These are phyloP conservation scores for Cryptomeria japonica DNA, from an alignment of 75 land plant genomes.

Conservation along the genomic window DNA sequence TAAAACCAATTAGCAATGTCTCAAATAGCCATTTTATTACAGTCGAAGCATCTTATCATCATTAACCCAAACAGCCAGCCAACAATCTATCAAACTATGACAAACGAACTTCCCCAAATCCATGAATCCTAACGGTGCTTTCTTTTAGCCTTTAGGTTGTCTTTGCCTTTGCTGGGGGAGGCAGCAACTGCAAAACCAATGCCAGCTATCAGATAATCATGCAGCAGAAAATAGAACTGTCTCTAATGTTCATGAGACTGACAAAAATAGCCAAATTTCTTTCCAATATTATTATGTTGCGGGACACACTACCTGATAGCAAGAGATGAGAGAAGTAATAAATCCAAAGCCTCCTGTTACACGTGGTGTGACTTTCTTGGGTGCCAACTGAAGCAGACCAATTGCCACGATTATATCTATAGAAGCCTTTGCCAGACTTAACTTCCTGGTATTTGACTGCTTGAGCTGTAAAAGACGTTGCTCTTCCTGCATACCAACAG, in stretches of 20 bases:
- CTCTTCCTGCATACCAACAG: conserved; percentile 28
- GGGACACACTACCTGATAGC: conserved; percentile 56
- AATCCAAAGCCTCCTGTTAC: conserved; percentile 68
- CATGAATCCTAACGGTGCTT: background rate
- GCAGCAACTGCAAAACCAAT: conserved; percentile 28
- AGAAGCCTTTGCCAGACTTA: conserved; percentile 46
- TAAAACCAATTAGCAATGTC: background rate
- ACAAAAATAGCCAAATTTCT: background rate
- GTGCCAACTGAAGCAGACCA: conserved; percentile 70
- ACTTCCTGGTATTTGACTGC: conserved; percentile 33
- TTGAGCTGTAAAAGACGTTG: conserved; percentile 34
- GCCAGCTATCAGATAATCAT: background rate
- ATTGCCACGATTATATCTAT: conserved; percentile 63
- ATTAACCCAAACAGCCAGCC: background rate
- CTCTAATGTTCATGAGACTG: background rate
- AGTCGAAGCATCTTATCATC: background rate
- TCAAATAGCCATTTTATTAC: too few relatives aligned
- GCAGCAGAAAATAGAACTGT: background rate
- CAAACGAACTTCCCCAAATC: background rate
- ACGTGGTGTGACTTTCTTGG: conserved; percentile 64
- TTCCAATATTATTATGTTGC: background rate
- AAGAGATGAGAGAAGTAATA: conserved; percentile 60
- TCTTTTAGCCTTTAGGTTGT: conserved; percentile 12
- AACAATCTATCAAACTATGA: background rate
- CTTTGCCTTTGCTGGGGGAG: conserved; percentile 26